Evolutionary conservation across 2,329 filamentous ascomycete species (phyloP).

Genomic region (Corinectria fuckeliana): DNA sequence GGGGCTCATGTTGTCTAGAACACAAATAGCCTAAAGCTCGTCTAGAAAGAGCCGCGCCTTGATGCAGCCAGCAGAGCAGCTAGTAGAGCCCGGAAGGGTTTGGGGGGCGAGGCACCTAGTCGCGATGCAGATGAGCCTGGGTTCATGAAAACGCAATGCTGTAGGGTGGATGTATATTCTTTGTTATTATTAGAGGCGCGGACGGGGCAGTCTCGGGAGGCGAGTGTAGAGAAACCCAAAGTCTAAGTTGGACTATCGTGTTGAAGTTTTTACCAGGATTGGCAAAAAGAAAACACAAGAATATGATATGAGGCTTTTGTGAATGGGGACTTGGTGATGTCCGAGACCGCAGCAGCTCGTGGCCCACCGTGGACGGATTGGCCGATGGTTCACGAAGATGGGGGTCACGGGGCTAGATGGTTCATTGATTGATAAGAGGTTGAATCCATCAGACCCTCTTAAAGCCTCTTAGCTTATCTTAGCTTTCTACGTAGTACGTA

Average conservation of each 20-base stretch:
- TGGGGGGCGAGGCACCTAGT: background rate
- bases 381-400: background rate
- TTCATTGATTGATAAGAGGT: conserved; percentile 37
- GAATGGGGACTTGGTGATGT: background rate
- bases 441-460: conserved; percentile 12
- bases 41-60: background rate
- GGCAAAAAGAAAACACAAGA: background rate
- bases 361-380: conserved; percentile 12
- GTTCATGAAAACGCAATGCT: background rate
- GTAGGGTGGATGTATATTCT: background rate
- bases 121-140: background rate
- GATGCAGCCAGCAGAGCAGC: background rate
- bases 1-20: background rate
- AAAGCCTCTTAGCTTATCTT: background rate
- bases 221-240: background rate
- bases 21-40: background rate
- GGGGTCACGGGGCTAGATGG: conserved; percentile 13
- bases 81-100: background rate
- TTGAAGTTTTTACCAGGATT: background rate
- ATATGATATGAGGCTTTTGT: background rate
- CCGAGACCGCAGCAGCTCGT: conserved; percentile 11
- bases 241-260: too few species aligned
- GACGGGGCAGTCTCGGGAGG: background rate
- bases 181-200: background rate
- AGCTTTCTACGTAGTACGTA: too few species aligned